Conservation (phyloP, 257 asterid species). For the Forsythia viridissima region DNA sequence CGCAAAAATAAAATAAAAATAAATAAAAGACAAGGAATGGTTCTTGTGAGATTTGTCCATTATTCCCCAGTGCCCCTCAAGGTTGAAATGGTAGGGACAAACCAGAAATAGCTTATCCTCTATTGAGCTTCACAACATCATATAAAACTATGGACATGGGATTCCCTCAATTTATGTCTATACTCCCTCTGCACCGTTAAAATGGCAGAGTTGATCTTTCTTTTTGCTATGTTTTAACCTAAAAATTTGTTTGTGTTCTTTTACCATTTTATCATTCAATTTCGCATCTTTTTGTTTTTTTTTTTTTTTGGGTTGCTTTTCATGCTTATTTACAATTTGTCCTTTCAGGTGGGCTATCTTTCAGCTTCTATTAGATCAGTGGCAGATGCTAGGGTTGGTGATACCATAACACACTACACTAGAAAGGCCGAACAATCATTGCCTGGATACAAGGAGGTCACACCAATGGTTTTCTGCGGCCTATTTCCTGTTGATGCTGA, state of each 20-base stretch:
- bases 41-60: background rate
- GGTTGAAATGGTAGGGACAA: background rate
- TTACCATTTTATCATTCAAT: conserved; percentile 7
- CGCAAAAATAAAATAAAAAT: background rate
- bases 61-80: background rate
- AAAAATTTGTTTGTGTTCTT: background rate
- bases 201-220: background rate
- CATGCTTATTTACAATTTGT: conserved; percentile 22
- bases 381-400: conserved; percentile 99
- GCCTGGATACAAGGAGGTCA: conserved; percentile 96
- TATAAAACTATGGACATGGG: background rate
- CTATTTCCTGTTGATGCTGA: conserved; percentile 96
- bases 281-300: background rate
- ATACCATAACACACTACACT: conserved; percentile 79
- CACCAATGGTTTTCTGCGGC: conserved; percentile 99
- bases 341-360: conserved; percentile 83
- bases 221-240: background rate
- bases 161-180: background rate
- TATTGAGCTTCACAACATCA: conserved; percentile 12
- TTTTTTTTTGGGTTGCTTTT: background rate
- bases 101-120: conserved; percentile 1
- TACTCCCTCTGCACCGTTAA: background rate
- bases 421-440: conserved; percentile 81
- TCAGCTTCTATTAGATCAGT: conserved; percentile 97
- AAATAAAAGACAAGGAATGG: background rate